Base-by-base conservation (phyloP, 2,329 filamentous ascomycete species). In the Fusarium papillatum region DNA sequence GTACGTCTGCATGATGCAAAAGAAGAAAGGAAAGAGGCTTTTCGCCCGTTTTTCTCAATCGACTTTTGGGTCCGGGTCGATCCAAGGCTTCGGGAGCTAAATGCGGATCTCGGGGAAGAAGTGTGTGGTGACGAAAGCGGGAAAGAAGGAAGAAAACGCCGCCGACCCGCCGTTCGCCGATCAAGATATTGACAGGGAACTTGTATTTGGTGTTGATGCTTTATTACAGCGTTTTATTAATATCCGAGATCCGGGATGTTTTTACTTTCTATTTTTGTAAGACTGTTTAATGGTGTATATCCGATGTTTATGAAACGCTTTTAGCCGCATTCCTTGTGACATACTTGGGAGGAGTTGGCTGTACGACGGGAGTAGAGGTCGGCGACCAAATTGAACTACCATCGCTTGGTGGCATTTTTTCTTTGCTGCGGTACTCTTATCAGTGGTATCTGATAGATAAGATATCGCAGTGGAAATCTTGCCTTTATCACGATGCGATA, bases 31-130 rank as follows among this genome's bases (percentile, higher is more conserved):
- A 31, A 31, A 31, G 31, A 31, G 31, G 10, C 31, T 2, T 26
- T 26, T 36, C 31, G 31, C 19, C 29, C 22, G 26, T 16, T 53
- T 53, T 50, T 50, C 29, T n/a, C 22, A 5, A 19, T n/a, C 10
- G 9, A 55, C 5, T 41, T 48, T 31, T 24, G 43, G n/a, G 17
- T 3, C 24, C 46, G 14, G 24, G 46, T 50, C 29, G 29, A 31
- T 61, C 64, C 46, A 29, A 66, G 59, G 55, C 41, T 43, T 63
- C 59, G n/a, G 38, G 43, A 48, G 53, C 31, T 53, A 70, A 36
- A 43, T 62, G 70, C 73, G 73, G 73, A 76, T 75, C 43, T 75
- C 73, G 73, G 73, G 24, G 22, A 24, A 22, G 19, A 31, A 31
- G 31, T 31, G 31, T 31, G 34, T 36, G 46, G 46, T 26, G 46